phyloP scores from a whole-genome alignment of 2,329 filamentous ascomycete species.

The Colletotrichum sp. region DNA sequence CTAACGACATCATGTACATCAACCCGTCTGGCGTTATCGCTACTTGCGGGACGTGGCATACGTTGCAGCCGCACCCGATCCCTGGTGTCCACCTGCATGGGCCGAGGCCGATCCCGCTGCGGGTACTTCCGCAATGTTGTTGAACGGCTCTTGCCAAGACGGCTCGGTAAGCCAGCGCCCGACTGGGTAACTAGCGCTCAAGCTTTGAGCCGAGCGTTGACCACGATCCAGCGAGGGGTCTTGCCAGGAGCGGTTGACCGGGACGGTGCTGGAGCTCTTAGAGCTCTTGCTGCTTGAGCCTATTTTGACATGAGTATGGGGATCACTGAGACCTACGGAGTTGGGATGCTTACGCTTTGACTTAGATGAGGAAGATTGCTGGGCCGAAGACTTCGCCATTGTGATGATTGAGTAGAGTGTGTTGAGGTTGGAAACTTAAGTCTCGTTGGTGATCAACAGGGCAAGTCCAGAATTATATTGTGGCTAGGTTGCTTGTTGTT shows the following conservation, averaged over 20 bases:
- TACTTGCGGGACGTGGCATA: conserved; percentile 7
- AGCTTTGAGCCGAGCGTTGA: not conserved
- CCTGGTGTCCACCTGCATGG: not conserved
- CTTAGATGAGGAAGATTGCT: not conserved
- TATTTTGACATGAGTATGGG: not conserved
- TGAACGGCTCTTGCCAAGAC: conserved; percentile 14
- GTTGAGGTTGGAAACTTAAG: not conserved
- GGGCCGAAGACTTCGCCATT: conserved; percentile 1
- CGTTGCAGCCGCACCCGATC: conserved; percentile 1
- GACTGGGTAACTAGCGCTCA: not conserved
- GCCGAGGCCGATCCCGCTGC: not conserved
- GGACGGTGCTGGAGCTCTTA: not conserved
- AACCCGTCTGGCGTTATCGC: not conserved
- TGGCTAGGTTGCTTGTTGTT: not conserved
- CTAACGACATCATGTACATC: not conserved
- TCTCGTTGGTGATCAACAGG: not conserved
- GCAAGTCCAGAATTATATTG: fast-evolving
- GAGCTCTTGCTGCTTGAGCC: not conserved
- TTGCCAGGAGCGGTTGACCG: conserved; percentile 9
- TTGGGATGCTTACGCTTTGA: not conserved
- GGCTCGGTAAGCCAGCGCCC: conserved; percentile 15
- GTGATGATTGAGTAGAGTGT: not conserved
- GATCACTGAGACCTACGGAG: not conserved
- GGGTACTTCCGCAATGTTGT: conserved; percentile 13
- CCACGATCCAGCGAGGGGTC: not conserved